Conservation (phyloP, 2,329 filamentous ascomycete genomes). For the Chaetomium strumarium region DNA sequence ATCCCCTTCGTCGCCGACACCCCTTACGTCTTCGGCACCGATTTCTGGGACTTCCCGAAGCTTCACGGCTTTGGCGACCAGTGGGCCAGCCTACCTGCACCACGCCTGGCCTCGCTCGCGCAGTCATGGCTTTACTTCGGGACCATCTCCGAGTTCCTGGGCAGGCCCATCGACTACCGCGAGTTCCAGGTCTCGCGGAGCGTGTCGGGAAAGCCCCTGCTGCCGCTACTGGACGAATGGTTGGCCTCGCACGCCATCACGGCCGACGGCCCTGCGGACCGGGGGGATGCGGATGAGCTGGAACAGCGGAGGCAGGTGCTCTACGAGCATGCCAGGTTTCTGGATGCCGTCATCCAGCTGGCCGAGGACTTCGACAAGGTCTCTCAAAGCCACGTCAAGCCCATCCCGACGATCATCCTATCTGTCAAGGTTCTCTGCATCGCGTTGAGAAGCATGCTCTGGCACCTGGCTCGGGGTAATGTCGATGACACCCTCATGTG, state of each 20-base stretch:
- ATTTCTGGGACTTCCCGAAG: constrained; percentile 24
- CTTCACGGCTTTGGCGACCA: constrained; percentile 22
- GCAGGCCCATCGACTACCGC: constrained; percentile 19
- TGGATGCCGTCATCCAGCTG: constrained; percentile 19
- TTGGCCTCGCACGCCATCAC: constrained; percentile 9
- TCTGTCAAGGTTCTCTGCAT: constrained; percentile 22
- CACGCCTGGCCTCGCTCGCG: constrained; percentile 19
- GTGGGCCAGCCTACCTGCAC: constrained; percentile 21
- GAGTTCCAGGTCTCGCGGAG: constrained; percentile 18
- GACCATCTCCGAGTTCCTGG: constrained; percentile 22
- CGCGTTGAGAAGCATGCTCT: constrained; percentile 15
- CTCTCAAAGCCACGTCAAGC: constrained; percentile 20
- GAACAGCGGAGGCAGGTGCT: constrained; percentile 13
- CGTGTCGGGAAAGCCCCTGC: constrained; percentile 16
- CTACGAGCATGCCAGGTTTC: constrained; percentile 16
- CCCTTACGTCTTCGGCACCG: constrained; percentile 18
- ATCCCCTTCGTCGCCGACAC: constrained; percentile 24
- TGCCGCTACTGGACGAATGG: constrained; percentile 20
- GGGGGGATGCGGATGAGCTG: not conserved
- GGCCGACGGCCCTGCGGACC: not conserved
- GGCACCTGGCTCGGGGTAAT: constrained; percentile 16
- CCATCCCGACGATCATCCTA: constrained; percentile 20
- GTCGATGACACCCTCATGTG: constrained; percentile 11
- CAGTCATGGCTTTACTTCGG: constrained; percentile 25
- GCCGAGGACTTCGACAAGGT: constrained; percentile 22